phyloP scores from a whole-genome alignment of 2,329 filamentous ascomycete species.

The Ophiostoma ulmi region DNA sequence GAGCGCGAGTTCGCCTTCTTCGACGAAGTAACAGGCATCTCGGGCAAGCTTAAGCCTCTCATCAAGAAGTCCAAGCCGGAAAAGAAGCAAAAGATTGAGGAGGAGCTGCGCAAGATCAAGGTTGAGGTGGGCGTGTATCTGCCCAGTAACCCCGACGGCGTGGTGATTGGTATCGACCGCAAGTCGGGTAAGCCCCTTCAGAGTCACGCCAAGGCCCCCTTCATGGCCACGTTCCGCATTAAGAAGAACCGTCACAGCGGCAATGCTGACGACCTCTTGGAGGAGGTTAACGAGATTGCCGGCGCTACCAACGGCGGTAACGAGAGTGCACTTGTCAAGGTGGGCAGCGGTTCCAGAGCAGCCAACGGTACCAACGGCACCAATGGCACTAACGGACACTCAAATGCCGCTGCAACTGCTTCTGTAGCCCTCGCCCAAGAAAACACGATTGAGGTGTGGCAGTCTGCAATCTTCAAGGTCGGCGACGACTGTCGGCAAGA shows the following conservation, averaged over 20 bases:
- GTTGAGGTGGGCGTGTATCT: constrained; percentile 97
- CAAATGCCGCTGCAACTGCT: neutral
- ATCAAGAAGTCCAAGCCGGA: constrained; percentile 90
- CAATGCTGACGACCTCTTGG: constrained; percentile 49
- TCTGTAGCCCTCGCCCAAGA: constrained; percentile 32
- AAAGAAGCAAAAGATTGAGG: constrained; percentile 99
- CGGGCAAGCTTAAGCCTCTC: constrained; percentile 88
- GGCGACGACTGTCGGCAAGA: constrained; percentile 98
- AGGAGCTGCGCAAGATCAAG: constrained; percentile 94
- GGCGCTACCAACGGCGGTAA: constrained; percentile 23
- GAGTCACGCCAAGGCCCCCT: constrained; percentile 96
- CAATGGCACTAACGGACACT: neutral
- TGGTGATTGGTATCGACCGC: constrained; percentile 95
- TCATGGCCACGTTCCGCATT: constrained; percentile 98
- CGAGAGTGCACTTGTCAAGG: constrained; percentile 21
- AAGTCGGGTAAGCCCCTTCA: constrained; percentile 97
- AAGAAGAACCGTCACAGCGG: constrained; percentile 63
- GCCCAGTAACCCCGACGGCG: constrained; percentile 92
- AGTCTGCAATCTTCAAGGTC: constrained; percentile 99
- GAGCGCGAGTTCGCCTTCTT: constrained; percentile 98
- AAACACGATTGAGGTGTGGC: constrained; percentile 88
- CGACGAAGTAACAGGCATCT: constrained; percentile 90
- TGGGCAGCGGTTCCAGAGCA: neutral
- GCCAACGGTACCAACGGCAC: neutral
- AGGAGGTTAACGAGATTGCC: constrained; percentile 42